Evolutionary conservation across 2,329 filamentous ascomycete genomes (phyloP).

Genomic region (Graphiopsis chlorocephala): DNA sequence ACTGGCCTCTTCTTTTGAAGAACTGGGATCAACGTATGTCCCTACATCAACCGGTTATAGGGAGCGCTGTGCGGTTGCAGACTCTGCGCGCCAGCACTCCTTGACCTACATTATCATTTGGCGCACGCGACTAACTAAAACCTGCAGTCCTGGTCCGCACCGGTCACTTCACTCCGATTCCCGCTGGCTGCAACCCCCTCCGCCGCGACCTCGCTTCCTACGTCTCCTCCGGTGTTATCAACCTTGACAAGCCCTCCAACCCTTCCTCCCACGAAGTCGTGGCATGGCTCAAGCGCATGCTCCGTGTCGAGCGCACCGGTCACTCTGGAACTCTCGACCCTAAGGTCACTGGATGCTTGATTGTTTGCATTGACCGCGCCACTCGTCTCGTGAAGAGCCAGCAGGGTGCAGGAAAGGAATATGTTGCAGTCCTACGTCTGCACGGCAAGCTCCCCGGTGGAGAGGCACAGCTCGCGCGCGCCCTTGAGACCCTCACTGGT

Average conservation of each 20-base stretch:
- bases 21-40: slow-evolving; percentile 86
- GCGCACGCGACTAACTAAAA: background rate
- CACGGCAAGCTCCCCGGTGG: slow-evolving; percentile 95
- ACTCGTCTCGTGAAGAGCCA: slow-evolving; percentile 98
- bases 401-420: slow-evolving; percentile 98
- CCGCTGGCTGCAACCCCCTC: slow-evolving; percentile 84
- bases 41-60: slow-evolving; percentile 15
- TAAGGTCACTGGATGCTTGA: slow-evolving; percentile 94
- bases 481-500: slow-evolving; percentile 92
- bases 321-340: slow-evolving; percentile 98
- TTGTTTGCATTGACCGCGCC: slow-evolving; percentile 93
- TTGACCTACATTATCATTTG: slow-evolving; percentile 17
- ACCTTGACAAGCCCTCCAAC: slow-evolving; percentile 96
- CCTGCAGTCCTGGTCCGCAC: slow-evolving; percentile 79
- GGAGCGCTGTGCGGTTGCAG: slow-evolving; percentile 1
- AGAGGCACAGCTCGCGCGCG: slow-evolving; percentile 86
- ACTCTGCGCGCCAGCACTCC: slow-evolving; percentile 7
- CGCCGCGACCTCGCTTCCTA: slow-evolving; percentile 96
- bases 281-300: slow-evolving; percentile 97
- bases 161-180: slow-evolving; percentile 95
- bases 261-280: slow-evolving; percentile 98
- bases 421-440: slow-evolving; percentile 90
- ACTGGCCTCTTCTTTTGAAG: slow-evolving; percentile 91
- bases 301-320: slow-evolving; percentile 93
- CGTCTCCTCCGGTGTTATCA: slow-evolving; percentile 96